Evolutionary conservation across 1,139 yeast genomes (phyloP).

Genomic region (Pichia sp.): DNA sequence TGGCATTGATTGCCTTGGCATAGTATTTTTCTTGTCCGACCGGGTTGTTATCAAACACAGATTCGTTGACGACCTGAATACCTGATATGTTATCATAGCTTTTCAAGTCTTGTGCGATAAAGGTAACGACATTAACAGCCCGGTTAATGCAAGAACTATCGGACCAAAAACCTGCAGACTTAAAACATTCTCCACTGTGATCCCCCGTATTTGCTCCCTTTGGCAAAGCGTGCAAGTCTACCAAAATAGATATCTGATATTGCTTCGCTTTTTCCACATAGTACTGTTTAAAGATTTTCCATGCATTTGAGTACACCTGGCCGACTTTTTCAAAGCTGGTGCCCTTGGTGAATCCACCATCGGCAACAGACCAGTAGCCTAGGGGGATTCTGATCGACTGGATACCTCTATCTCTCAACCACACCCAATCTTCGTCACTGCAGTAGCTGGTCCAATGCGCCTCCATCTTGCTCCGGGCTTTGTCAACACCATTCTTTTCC

Average conservation of each 20-base stretch:
- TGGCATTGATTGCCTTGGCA: conserved; percentile 56
- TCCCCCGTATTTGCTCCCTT: conserved; percentile 85
- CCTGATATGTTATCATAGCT: conserved; percentile 68
- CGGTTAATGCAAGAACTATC: conserved; percentile 41
- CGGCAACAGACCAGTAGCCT: conserved; percentile 83
- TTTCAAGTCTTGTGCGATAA: conserved; percentile 56
- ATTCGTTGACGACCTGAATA: conserved; percentile 80
- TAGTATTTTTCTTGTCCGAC: conserved; percentile 58
- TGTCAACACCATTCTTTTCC: conserved; percentile 47
- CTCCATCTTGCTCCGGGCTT: conserved; percentile 54
- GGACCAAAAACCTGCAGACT: conserved; percentile 62
- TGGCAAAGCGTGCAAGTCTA: conserved; percentile 88
- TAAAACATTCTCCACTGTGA: conserved; percentile 71
- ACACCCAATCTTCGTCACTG: conserved; percentile 70
- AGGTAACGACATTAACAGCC: conserved; percentile 51
- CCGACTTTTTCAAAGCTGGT: conserved; percentile 58
- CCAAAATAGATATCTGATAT: conserved; percentile 63
- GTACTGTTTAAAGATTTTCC: conserved; percentile 46
- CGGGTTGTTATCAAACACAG: conserved; percentile 56
- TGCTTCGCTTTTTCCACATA: conserved; percentile 52
- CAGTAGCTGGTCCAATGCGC: conserved; percentile 67
- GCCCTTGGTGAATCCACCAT: conserved; percentile 52
- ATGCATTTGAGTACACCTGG: conserved; percentile 62
- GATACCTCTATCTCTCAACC: conserved; percentile 62
- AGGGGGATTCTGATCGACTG: conserved; percentile 80